These are phyloP conservation scores for Rutstroemia sp. DNA, from an alignment of 2,329 filamentous ascomycete genomes.

Conservation along the genomic window DNA sequence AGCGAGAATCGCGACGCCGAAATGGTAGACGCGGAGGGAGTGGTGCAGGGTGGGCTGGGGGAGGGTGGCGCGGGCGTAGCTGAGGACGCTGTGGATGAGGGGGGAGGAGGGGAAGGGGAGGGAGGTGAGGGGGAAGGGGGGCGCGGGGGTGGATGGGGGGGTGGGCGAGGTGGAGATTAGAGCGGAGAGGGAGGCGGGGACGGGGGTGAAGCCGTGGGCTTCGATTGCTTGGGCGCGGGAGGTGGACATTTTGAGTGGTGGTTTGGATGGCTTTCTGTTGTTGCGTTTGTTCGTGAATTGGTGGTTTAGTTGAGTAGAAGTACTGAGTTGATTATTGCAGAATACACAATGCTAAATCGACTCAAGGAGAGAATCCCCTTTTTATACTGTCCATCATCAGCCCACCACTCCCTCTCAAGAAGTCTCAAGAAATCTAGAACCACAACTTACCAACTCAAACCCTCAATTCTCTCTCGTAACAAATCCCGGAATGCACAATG, in stretches of 20 bases:
- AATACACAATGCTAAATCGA: too few relatives aligned
- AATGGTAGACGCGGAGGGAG: conserved; percentile 64
- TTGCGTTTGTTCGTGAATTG: too few relatives aligned
- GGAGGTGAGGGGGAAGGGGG: conserved; percentile 23
- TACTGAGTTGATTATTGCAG: too few relatives aligned
- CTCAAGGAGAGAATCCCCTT: too few relatives aligned
- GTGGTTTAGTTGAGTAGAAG: too few relatives aligned
- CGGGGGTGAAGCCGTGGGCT: conserved; percentile 38
- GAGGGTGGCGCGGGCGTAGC: conserved; percentile 44
- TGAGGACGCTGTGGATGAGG: conserved; percentile 38
- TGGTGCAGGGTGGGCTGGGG: conserved; percentile 57
- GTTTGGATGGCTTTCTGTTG: not conserved
- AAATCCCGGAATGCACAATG: too few relatives aligned
- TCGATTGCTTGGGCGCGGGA: conserved; percentile 9
- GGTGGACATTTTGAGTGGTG: not conserved
- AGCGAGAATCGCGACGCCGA: conserved; percentile 39
- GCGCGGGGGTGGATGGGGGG: conserved; percentile 30
- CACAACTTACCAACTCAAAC: too few relatives aligned
- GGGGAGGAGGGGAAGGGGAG: conserved; percentile 41
- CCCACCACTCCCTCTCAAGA: too few relatives aligned
- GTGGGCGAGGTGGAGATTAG: conserved; percentile 35
- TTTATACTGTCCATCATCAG: too few relatives aligned
- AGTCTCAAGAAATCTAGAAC: too few relatives aligned
- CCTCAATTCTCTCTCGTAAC: too few relatives aligned
- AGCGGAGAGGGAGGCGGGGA: conserved; percentile 35